These are phyloP conservation scores for Vaccinium darrowii DNA, from an alignment of 148 eudicot species.

Conservation along the genomic window DNA sequence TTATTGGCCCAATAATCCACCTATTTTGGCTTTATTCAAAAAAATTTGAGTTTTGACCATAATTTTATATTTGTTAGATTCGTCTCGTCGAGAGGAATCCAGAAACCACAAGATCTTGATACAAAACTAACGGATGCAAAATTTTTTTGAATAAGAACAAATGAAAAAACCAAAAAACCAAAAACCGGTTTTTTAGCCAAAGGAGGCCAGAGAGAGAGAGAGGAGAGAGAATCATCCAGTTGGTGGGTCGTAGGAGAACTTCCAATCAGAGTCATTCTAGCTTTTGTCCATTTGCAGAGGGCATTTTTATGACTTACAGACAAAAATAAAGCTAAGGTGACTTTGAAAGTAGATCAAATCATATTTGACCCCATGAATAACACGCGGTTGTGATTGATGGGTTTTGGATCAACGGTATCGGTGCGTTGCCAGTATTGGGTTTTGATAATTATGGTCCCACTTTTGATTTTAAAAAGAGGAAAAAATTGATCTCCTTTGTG, in stretches of 20 bases:
- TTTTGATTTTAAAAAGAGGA: background rate
- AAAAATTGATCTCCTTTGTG: background rate
- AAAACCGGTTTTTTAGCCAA: too few relatives aligned
- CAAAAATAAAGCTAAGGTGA: background rate
- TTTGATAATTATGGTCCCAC: background rate
- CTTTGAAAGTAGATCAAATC: background rate
- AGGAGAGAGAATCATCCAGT: background rate
- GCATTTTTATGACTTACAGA: background rate
- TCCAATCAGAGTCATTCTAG: background rate
- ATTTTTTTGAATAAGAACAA: too few relatives aligned
- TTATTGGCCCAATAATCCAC: too few relatives aligned
- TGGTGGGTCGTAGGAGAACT: constrained; percentile 7
- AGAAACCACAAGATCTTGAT: too few relatives aligned
- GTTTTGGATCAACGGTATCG: constrained; percentile 8
- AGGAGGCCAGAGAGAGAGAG: background rate
- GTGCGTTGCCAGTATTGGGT: background rate
- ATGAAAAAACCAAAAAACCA: too few relatives aligned
- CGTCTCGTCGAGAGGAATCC: too few relatives aligned
- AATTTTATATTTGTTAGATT: too few relatives aligned
- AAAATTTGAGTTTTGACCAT: too few relatives aligned
- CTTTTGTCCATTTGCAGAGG: background rate
- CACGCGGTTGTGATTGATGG: constrained; percentile 3
- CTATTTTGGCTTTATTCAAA: too few relatives aligned
- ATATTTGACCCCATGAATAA: background rate
- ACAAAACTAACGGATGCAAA: too few relatives aligned